Conservation (phyloP, 2,329 filamentous ascomycete genomes). For the Fusarium nelsonii region DNA sequence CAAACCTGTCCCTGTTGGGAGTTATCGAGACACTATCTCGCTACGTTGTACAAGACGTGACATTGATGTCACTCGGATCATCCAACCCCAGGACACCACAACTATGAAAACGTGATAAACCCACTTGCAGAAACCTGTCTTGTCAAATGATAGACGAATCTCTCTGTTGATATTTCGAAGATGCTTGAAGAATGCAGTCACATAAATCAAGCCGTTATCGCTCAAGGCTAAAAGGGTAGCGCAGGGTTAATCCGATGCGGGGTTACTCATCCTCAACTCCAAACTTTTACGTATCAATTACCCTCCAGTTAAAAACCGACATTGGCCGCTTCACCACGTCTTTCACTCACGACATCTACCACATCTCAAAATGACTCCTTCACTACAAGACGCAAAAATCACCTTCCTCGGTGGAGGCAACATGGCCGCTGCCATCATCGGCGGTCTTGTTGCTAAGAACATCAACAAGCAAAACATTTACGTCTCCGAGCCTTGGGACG, state of each 20-base stretch:
- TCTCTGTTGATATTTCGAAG: neutral
- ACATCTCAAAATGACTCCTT: constrained; percentile 42
- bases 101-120: neutral
- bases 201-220: constrained; percentile 22
- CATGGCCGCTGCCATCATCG: constrained; percentile 66
- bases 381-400: constrained; percentile 52
- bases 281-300: constrained; percentile 33
- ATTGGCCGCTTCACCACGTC: neutral
- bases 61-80: neutral
- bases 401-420: constrained; percentile 62
- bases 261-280: constrained; percentile 26
- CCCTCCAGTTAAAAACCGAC: constrained; percentile 26
- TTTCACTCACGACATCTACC: neutral
- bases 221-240: constrained; percentile 29
- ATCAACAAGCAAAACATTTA: constrained; percentile 59
- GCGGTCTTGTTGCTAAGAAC: constrained; percentile 60
- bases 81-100: neutral
- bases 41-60: no score
- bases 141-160: neutral
- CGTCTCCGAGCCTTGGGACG: constrained; percentile 65
- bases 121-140: no score
- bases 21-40: no score
- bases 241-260: constrained; percentile 42
- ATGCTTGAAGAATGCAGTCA: neutral
- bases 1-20: no score